Conservation (phyloP, 495 filamentous ascomycete genomes). For the Aspergillus saccharolyticus region DNA sequence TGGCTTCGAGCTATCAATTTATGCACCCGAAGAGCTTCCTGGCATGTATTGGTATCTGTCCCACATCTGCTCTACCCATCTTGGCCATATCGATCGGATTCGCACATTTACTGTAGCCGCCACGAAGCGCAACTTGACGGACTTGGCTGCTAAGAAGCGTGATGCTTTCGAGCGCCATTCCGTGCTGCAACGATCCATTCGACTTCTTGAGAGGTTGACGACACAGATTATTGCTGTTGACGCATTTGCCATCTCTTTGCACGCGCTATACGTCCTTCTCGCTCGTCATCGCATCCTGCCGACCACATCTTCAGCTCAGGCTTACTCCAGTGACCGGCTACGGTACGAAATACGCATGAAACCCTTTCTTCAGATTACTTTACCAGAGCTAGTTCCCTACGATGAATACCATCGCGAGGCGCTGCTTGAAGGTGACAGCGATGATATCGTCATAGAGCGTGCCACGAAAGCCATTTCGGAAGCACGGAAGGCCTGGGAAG, state of each 20-base stretch:
- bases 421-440: conserved; percentile 36
- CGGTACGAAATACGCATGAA: conserved; percentile 90
- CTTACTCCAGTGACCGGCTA: conserved; percentile 64
- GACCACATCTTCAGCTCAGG: conserved; percentile 47
- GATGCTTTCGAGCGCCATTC: conserved; percentile 25
- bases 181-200: conserved; percentile 49
- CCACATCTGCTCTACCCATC: conserved; percentile 45
- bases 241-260: conserved; percentile 65
- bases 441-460: conserved; percentile 48
- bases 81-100: conserved; percentile 64
- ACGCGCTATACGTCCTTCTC: conserved; percentile 63
- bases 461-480: conserved; percentile 55
- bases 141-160: conserved; percentile 29
- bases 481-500: conserved; percentile 63
- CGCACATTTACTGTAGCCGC: conserved; percentile 50
- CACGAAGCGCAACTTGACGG: conserved; percentile 26
- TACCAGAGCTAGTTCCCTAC: conserved; percentile 67
- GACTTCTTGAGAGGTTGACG: conserved; percentile 54
- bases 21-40: conserved; percentile 77
- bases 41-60: conserved; percentile 82
- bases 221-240: conserved; percentile 65
- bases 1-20: conserved; percentile 92
- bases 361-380: conserved; percentile 64
- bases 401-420: conserved; percentile 50
- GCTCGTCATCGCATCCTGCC: conserved; percentile 55